Evolutionary conservation across 2,329 filamentous ascomycete species (phyloP), one percentile per base, ranked within the genome.

Genomic region (Pestalotiopsis sp.): DNA sequence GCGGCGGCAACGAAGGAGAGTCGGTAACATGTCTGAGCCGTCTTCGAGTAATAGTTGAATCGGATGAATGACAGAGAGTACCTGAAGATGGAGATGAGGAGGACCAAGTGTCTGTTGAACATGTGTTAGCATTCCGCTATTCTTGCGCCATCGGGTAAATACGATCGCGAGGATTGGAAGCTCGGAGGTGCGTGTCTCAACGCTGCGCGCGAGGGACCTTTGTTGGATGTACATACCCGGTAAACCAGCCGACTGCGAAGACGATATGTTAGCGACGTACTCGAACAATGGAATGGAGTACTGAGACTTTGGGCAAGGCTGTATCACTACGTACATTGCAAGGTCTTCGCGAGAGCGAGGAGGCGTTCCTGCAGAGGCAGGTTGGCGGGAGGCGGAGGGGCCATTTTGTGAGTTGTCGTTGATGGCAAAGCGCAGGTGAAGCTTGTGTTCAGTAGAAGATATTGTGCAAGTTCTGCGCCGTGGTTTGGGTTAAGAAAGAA

Each of bases 1-100:
- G 94, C 94, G 5, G 96, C 96, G 2, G 95, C 91, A 75, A 98
- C 74, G 80, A 99, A 99, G 68, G 95, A 93, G 67, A 92, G 89
- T 76, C 96, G 95, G 85, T 99, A 99, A 68, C 92, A 92, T 81
- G 96, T 91, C 73, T 89, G 87, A 62, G 95, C 95, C 85, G 90
- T 90, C 78, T 89, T 83, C 68, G 90, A 91, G 80, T 92, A 92
- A 81, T 90, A 94, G 87, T 97, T 97, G 87, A 98, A 92, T 77
- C 92, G 92, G 69, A 98, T 83, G 85, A 94, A 97, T 63, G 94
- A 97, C 71, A 98, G 81, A 72, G 86, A 83, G 82, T 98, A 99
- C 79, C 94, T 92, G 77, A 92, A 80, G 66, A 95, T 93, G 77
- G 90, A 91, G 74, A 97, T 83, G 74, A 99, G 91, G 71, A 98